Evolutionary conservation across 257 asterid genomes (phyloP), one percentile per base, ranked within the genome.

Genomic region (Anisodus acutangulus): DNA sequence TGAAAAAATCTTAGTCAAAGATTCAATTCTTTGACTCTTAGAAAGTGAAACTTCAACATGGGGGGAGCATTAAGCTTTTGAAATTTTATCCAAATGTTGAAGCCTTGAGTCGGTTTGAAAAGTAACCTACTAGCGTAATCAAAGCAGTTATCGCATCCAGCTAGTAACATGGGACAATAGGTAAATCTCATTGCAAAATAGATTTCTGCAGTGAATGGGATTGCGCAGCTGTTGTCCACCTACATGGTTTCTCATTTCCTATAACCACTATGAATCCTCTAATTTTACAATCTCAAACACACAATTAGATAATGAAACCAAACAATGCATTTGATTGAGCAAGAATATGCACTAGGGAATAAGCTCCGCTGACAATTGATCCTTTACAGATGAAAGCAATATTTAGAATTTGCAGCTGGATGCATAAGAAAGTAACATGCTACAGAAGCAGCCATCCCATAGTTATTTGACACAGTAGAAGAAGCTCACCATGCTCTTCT

Each of bases 401-500:
- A 63, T 63, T 63, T 63, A 31, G 16, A 22, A 22, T 63, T 3
- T 63, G 11, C 22, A 63, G 41, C 39, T 63, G 7, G 39, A 63
- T 22, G 9, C 70, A 9, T 9, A 35, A 63, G 26, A 16, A 22
- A 63, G 11, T 26, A 63, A 26, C 26, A 63, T 13, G 22, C 22
- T 13, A 39, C 22, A 3, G 4, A 2, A 63, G 31, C 37, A 63
- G 22, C 39, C 9, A 62, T 26, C 2, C 26, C 16, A 26, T 26
- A 64, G 10, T 64, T 2, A 2, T 63, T 63, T 64, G 17, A 26
- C 39, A 64, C 2, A 2, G 71, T 72, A 84, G 76, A 57, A 86
- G 62, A 82, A 78, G 63, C 93, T 92, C 85, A 95, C 99, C 99
- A 35, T 90, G 87, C 79, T 89, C 95, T 90, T 94, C 99, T 26